A percentile compares a stretch with the other conserved stretches of the same genome.
These are phyloP conservation scores for Pisolithus marmoratus DNA, from an alignment of 768 basidiomycete genomes.

Conservation along the genomic window DNA sequence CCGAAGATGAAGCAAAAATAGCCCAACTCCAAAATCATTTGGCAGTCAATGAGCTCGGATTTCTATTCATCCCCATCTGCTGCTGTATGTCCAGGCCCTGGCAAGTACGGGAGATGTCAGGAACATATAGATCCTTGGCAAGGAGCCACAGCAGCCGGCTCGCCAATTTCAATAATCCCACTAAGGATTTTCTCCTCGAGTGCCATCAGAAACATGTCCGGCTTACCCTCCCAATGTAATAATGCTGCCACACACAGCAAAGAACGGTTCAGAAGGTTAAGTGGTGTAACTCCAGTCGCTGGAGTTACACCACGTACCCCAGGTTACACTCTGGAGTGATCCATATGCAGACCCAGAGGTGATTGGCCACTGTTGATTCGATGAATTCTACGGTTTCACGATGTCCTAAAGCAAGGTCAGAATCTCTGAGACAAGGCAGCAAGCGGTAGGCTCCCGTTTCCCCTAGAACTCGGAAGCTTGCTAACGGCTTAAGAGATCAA, in stretches of 20 bases:
- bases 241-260: conserved; percentile 1
- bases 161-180: conserved; percentile 7
- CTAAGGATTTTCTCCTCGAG: neutral
- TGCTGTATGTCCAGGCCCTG: too few species aligned
- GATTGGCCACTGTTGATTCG: neutral
- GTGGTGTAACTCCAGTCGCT: conserved; percentile 1
- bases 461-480: neutral
- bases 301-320: too few species aligned
- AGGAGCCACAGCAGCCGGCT: conserved; percentile 8
- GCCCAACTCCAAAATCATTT: neutral
- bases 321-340: neutral
- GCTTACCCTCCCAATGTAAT: neutral
- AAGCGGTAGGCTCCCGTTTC: neutral
- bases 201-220: neutral
- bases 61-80: neutral
- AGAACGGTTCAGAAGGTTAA: conserved; percentile 1
- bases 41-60: conserved; percentile 3
- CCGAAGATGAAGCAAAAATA: conserved; percentile 9
- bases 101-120: neutral
- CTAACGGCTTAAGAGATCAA: too few species aligned
- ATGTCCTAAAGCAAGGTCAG: neutral
- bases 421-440: conserved; percentile 3
- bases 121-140: conserved; percentile 7
- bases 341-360: conserved; percentile 1
- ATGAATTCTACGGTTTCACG: neutral